phyloP scores from a whole-genome alignment of 163 green algal species.

The Scenedesmus sp. region DNA sequence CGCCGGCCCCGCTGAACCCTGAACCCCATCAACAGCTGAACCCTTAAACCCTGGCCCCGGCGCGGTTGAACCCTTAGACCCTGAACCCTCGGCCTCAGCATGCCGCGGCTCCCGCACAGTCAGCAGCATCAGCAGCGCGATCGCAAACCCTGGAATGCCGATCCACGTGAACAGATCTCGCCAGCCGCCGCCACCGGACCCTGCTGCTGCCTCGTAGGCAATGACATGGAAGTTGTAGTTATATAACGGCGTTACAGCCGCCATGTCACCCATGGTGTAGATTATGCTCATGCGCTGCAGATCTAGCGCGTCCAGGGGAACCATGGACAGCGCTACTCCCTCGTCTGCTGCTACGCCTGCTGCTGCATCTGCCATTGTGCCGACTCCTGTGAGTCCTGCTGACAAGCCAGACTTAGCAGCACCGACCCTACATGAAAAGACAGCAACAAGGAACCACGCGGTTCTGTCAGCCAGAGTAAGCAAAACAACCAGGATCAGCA shows the following conservation, averaged over 20 bases:
- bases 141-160: slow-evolving; percentile 76
- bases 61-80: background rate
- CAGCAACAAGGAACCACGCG: background rate
- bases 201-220: slow-evolving; percentile 30
- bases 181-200: slow-evolving; percentile 65
- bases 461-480: too few relatives aligned
- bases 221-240: slow-evolving; percentile 80
- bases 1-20: background rate
- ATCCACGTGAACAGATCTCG: slow-evolving; percentile 84
- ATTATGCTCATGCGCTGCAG: slow-evolving; percentile 83
- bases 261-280: slow-evolving; percentile 79
- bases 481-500: too few relatives aligned
- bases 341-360: slow-evolving; percentile 8
- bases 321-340: slow-evolving; percentile 52
- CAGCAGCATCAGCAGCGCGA: slow-evolving; percentile 75
- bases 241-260: slow-evolving; percentile 82
- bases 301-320: slow-evolving; percentile 83
- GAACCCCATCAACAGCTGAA: background rate
- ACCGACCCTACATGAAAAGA: background rate
- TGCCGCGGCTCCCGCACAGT: slow-evolving; percentile 80
- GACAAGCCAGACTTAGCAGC: background rate
- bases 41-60: background rate
- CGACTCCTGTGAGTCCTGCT: background rate
- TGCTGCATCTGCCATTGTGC: slow-evolving; percentile 41
- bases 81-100: background rate